Conservation (phyloP, 495 filamentous ascomycete species). For the Neurospora sp. region DNA sequence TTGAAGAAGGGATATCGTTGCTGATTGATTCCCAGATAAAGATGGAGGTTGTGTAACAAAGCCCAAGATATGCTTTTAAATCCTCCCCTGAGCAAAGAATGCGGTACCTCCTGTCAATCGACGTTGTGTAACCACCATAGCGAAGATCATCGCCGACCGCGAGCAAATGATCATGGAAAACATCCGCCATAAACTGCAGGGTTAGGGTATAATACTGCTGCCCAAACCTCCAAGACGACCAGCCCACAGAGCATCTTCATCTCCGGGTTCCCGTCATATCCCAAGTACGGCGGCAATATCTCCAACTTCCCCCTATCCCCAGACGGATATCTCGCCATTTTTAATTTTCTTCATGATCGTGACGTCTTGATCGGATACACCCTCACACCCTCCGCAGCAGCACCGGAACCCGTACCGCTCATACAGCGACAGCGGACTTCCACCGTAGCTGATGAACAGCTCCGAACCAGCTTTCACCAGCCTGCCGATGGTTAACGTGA, state of each 20-base stretch:
- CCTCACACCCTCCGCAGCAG: slow-evolving; percentile 20
- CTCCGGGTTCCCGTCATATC: too few relatives aligned
- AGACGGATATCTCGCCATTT: not conserved
- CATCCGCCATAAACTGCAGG: not conserved
- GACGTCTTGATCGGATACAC: slow-evolving; percentile 13
- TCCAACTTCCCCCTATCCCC: not conserved
- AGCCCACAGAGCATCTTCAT: not conserved
- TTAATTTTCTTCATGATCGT: not conserved
- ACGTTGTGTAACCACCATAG: not conserved
- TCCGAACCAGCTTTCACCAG: slow-evolving; percentile 17
- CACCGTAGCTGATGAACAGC: slow-evolving; percentile 26
- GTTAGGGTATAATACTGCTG: not conserved
- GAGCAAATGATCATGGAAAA: not conserved
- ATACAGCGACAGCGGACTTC: slow-evolving; percentile 13
- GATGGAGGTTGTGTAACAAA: not conserved
- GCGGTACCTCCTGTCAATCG: not conserved
- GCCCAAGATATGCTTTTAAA: not conserved
- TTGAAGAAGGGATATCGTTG: not conserved
- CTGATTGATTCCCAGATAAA: not conserved
- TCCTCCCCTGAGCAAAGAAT: not conserved
- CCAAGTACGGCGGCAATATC: not conserved
- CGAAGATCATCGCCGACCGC: not conserved
- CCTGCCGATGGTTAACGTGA: slow-evolving; percentile 10
- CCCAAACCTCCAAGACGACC: not conserved
- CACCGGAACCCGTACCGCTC: slow-evolving; percentile 24